These are phyloP conservation scores for Sideroxylon spinosum DNA, from an alignment of 179 eudicot species.

Conservation along the genomic window DNA sequence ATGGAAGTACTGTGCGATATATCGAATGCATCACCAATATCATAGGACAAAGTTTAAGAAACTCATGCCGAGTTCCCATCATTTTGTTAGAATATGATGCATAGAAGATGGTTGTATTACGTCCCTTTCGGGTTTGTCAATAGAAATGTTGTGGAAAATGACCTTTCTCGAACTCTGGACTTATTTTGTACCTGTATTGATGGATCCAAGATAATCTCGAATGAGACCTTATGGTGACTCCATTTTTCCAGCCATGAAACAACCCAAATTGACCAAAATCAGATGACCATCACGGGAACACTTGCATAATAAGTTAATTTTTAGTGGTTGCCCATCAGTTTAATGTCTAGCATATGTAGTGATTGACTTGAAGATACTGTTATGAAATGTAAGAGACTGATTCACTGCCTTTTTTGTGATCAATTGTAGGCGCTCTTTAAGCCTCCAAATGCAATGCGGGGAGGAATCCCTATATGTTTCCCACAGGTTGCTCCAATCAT, in stretches of 20 bases:
- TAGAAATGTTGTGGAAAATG: too few species aligned
- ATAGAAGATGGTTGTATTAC: too few species aligned
- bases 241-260: too few species aligned
- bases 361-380: background rate
- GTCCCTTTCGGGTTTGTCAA: too few species aligned
- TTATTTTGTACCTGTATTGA: too few species aligned
- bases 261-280: too few species aligned
- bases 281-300: background rate
- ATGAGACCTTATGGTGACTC: too few species aligned
- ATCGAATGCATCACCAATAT: background rate
- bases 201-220: too few species aligned
- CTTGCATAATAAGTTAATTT: background rate
- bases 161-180: too few species aligned
- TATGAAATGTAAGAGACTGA: background rate
- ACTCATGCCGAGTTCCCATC: background rate
- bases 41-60: background rate
- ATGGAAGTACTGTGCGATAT: background rate
- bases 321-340: background rate
- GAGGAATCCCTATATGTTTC: conserved; percentile 85
- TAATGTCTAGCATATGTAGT: background rate
- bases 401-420: background rate
- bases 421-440: conserved; percentile 58
- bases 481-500: conserved; percentile 61
- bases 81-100: too few species aligned
- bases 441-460: conserved; percentile 79